Evolutionary conservation across 2,329 filamentous ascomycete genomes (phyloP).

Genomic region (Cladophialophora psammophila): DNA sequence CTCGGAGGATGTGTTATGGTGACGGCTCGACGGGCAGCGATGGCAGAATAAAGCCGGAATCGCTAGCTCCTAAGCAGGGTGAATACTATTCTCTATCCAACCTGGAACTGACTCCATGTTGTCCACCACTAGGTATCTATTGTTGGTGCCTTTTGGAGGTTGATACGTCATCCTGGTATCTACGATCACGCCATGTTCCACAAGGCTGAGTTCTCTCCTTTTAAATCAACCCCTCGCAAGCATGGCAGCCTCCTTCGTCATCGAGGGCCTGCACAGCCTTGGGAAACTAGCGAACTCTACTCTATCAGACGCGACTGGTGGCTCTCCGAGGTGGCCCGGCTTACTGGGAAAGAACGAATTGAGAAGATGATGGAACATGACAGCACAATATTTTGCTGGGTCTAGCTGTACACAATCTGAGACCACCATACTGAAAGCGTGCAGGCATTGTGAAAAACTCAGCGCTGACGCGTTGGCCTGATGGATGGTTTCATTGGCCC

Average conservation of each 20-base stretch:
- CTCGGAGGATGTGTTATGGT: not conserved
- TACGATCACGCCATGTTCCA: not conserved
- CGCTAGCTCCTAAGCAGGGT: not conserved
- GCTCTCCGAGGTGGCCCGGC: not conserved
- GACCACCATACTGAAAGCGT: constrained; percentile 2
- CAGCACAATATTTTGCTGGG: not conserved
- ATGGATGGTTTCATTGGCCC: not conserved
- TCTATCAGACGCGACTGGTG: not conserved
- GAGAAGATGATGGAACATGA: not conserved
- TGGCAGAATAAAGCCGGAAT: not conserved
- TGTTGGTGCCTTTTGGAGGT: too few species aligned
- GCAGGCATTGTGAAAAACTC: constrained; percentile 3
- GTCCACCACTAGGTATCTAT: not conserved
- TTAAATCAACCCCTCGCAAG: constrained; percentile 1
- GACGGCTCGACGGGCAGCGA: not conserved
- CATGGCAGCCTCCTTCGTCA: constrained; percentile 8
- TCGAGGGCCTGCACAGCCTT: not conserved
- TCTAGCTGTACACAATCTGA: not conserved
- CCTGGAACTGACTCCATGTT: not conserved
- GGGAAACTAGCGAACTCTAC: constrained; percentile 16
- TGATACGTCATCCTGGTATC: too few species aligned
- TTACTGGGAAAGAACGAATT: not conserved
- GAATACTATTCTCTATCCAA: not conserved
- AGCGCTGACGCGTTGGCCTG: not conserved
- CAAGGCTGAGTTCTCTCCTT: constrained; percentile 8